phyloP scores from a whole-genome alignment of 2,329 filamentous ascomycete species.

The Epichloe amarillans region DNA sequence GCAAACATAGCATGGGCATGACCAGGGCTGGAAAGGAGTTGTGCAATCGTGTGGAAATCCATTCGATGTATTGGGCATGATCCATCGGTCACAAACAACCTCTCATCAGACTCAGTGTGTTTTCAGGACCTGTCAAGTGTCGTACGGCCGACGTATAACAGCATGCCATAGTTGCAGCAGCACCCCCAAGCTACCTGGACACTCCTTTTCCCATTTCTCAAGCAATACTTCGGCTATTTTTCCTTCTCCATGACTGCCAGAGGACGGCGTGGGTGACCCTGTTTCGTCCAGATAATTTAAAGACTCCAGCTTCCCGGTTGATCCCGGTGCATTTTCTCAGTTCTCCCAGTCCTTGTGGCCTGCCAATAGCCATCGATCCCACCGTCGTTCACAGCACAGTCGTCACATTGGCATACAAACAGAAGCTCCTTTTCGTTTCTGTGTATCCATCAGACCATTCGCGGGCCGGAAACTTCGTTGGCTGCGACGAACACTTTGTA shows the following conservation, averaged over 20 bases:
- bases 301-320: background rate
- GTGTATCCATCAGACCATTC: background rate
- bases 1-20: constrained; percentile 8
- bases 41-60: constrained; percentile 5
- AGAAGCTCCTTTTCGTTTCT: constrained; percentile 2
- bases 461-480: constrained; percentile 1
- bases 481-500: constrained; percentile 1
- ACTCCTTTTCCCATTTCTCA: background rate
- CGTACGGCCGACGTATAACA: constrained; percentile 8
- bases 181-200: background rate
- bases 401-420: background rate
- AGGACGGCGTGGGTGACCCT: background rate
- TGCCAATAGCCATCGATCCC: background rate
- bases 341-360: background rate
- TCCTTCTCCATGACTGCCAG: background rate
- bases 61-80: constrained; percentile 1
- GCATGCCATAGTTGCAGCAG: constrained; percentile 4
- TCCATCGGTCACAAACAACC: constrained; percentile 4
- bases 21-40: constrained; percentile 1
- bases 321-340: background rate
- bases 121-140: constrained; percentile 3
- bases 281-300: background rate
- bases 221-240: constrained; percentile 5
- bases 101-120: constrained; percentile 4
- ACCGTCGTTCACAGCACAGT: background rate